phyloP scores from a whole-genome alignment of 2,329 filamentous ascomycete genomes.

The Colletotrichum sp. region DNA sequence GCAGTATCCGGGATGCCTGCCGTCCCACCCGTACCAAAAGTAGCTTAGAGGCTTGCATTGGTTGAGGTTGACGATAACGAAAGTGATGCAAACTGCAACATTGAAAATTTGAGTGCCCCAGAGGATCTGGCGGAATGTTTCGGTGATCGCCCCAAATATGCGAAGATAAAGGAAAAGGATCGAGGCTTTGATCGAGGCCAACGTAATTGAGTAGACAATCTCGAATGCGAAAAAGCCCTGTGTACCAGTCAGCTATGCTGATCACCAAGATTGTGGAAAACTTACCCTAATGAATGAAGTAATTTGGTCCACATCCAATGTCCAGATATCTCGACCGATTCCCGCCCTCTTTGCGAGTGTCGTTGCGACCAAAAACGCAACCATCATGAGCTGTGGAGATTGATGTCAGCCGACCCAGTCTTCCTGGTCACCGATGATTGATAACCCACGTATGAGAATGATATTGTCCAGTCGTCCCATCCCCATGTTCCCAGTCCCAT shows the following conservation, averaged over 20 bases:
- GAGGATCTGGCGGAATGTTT: constrained; percentile 27
- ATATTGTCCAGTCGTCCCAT: constrained; percentile 7
- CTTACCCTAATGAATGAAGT: not conserved
- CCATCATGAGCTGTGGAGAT: not conserved
- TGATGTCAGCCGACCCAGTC: too few species aligned
- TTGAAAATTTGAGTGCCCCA: constrained; percentile 23
- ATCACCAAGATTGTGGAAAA: too few species aligned
- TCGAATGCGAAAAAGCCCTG: constrained; percentile 15
- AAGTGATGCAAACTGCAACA: constrained; percentile 24
- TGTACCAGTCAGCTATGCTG: too few species aligned
- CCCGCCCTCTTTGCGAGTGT: not conserved
- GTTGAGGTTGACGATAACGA: constrained; percentile 39
- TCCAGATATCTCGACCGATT: constrained; percentile 13
- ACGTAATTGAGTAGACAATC: constrained; percentile 26
- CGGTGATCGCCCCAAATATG: constrained; percentile 36
- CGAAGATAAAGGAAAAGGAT: constrained; percentile 41
- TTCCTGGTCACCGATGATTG: too few species aligned
- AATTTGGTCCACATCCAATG: not conserved
- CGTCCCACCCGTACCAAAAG: constrained; percentile 17
- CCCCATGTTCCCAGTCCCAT: constrained; percentile 4
- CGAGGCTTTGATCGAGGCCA: constrained; percentile 43
- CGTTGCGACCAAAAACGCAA: constrained; percentile 2
- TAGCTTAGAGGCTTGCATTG: constrained; percentile 15
- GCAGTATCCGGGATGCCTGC: not conserved
- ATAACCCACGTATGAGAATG: not conserved